phyloP scores from a whole-genome alignment of 345 rosid genomes.

The Eutrema heterophyllum region DNA sequence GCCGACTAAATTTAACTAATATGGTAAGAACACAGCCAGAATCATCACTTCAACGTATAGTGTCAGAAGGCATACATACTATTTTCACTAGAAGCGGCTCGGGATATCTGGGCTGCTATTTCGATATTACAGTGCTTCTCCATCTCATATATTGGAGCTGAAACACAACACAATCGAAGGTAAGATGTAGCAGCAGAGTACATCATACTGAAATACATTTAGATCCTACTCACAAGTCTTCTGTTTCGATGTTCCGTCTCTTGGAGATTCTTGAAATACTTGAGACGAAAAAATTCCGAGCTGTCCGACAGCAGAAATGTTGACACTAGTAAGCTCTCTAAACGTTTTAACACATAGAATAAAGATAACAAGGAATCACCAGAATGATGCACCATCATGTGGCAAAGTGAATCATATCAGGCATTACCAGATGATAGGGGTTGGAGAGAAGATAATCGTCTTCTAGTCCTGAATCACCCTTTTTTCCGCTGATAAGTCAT shows the following conservation, averaged over 20 bases:
- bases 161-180: constrained; percentile 25
- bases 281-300: constrained; percentile 98
- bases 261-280: constrained; percentile 89
- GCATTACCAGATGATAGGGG: constrained; percentile 92
- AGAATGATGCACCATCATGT: background rate
- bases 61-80: constrained; percentile 24
- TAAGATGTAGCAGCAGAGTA: constrained; percentile 8
- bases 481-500: constrained; percentile 59
- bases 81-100: constrained; percentile 34
- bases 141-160: constrained; percentile 90
- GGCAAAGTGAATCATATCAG: background rate
- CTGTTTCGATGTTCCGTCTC: constrained; percentile 67
- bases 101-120: constrained; percentile 85
- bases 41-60: background rate
- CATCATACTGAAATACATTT: background rate
- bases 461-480: constrained; percentile 68
- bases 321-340: constrained; percentile 2
- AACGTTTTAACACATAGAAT: background rate
- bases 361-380: background rate
- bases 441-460: constrained; percentile 84
- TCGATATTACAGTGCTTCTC: constrained; percentile 97
- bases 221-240: constrained; percentile 54
- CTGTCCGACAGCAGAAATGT: constrained; percentile 40
- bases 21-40: background rate
- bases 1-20: background rate